Conservation (phyloP, 2,329 filamentous ascomycete species). For the Albifimbria verrucaria region DNA sequence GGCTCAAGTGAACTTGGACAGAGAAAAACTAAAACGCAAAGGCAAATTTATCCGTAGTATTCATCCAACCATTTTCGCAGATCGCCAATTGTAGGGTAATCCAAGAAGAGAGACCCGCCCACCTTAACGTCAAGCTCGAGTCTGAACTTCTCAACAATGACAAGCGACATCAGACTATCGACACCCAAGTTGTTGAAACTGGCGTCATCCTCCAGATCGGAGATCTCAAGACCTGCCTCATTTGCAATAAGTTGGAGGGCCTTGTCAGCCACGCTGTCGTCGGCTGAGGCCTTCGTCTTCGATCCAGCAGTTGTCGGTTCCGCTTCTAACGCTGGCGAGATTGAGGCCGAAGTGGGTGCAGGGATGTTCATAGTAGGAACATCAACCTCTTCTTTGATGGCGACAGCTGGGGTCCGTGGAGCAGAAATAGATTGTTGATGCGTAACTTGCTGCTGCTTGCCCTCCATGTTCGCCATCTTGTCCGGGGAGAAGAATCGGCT, state of each 20-base stretch:
- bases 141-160: conserved; percentile 51
- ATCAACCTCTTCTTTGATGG: conserved; percentile 17
- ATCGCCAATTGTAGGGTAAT: conserved; percentile 49
- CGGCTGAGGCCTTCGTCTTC: not conserved
- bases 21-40: not conserved
- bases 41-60: conserved; percentile 15
- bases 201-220: conserved; percentile 53
- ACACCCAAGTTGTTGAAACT: conserved; percentile 54
- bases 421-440: not conserved
- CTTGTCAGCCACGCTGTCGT: conserved; percentile 17
- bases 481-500: conserved; percentile 59
- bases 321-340: not conserved
- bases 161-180: conserved; percentile 58
- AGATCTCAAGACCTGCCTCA: conserved; percentile 50
- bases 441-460: not conserved
- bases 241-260: conserved; percentile 53
- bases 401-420: not conserved
- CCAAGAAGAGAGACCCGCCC: conserved; percentile 48
- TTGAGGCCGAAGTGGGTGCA: conserved; percentile 10
- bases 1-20: too few species aligned
- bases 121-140: conserved; percentile 55
- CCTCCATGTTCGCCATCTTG: conserved; percentile 29
- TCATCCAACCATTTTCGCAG: conserved; percentile 44
- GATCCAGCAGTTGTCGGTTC: not conserved
- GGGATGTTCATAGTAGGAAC: conserved; percentile 23